Evolutionary conservation across 2,329 filamentous ascomycete species (phyloP), one percentile per base, ranked within the genome.

Genomic region (Pestalotiopsis sp.): DNA sequence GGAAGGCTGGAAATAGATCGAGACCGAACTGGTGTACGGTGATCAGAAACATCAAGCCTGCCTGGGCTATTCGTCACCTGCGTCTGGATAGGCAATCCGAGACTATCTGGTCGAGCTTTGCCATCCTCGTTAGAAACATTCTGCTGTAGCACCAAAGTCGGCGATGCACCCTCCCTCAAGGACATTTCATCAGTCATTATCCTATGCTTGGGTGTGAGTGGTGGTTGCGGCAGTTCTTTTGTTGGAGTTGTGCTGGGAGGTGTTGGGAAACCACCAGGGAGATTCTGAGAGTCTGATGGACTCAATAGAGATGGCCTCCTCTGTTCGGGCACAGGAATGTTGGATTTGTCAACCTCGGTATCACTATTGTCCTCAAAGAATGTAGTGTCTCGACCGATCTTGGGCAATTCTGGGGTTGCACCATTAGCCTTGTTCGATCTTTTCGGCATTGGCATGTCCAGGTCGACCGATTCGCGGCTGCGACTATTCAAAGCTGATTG

Each of bases 341-440:
- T 58, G n/a, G 58, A n/a, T 60, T 68, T 70, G 64, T 68, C 67
- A 12, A 58, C 77, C 1, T 77, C 85, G 63, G 85, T 84, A 71
- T 87, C 85, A 71, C 84, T 87, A 73, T 81, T 85, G 71, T 87
- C 86, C 65, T 84, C 80, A 62, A 87, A 82, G 74, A 86, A 87
- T 4, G 85, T 84, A 66, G 82, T 80, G 69, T 84, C 82, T 20
- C 59, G 63, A 60, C 20, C 74, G 71, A 57, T 71, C 69, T 57
- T 78, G 68, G 62, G 69, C 41, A 73, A 76, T 67, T 73, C 72
- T 7, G 72, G 70, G 60, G 70, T 68, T 2, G 73, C 69, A 52
- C 72, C 75, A 7, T 77, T 74, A 13, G 74, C 67, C 14, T 74
- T 72, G 14, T 69, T 70, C 45, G 73, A 71, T 66, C 31, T 36